Percentiles rank a stretch among this genome's conserved stretches.
Conservation (phyloP, 345 rosid genomes). For the Combretum micranthum region DNA sequence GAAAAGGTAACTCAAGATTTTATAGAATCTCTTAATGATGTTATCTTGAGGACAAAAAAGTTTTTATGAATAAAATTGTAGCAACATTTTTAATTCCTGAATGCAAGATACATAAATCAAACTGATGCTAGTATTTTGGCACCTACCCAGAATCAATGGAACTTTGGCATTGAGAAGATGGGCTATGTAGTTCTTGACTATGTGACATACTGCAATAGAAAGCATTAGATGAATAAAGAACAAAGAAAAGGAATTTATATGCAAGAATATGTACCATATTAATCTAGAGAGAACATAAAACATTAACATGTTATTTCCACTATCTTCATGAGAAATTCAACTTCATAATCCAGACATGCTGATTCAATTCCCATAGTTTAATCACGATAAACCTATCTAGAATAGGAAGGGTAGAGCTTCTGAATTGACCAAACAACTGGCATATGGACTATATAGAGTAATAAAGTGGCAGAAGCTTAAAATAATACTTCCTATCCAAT, state of each 20-base stretch:
- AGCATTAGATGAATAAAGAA: conserved; percentile 5
- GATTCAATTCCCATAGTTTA: too few relatives aligned
- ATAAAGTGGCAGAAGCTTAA: too few relatives aligned
- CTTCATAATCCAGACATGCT: too few relatives aligned
- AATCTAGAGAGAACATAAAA: not conserved
- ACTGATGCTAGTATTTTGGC: conserved; percentile 1
- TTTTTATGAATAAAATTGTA: not conserved
- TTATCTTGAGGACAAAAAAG: too few relatives aligned
- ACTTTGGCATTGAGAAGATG: conserved; percentile 57
- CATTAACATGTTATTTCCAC: too few relatives aligned
- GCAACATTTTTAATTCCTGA: too few relatives aligned
- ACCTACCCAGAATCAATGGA: conserved; percentile 79
- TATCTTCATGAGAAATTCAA: too few relatives aligned
- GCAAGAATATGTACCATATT: not conserved
- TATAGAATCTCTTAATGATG: not conserved
- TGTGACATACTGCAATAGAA: conserved; percentile 57
- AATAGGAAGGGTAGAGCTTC: too few relatives aligned
- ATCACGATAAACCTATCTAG: too few relatives aligned
- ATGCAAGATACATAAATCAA: not conserved
- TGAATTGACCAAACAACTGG: too few relatives aligned
- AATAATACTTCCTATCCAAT: too few relatives aligned
- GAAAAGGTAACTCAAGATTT: not conserved
- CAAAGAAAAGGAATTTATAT: conserved; percentile 6
- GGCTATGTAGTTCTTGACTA: conserved; percentile 89
- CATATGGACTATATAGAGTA: too few relatives aligned